A percentile compares a stretch with the other conserved stretches of the same genome.
phyloP scores from a whole-genome alignment of 306 rosid species.

The Begonia peltatifolia region DNA sequence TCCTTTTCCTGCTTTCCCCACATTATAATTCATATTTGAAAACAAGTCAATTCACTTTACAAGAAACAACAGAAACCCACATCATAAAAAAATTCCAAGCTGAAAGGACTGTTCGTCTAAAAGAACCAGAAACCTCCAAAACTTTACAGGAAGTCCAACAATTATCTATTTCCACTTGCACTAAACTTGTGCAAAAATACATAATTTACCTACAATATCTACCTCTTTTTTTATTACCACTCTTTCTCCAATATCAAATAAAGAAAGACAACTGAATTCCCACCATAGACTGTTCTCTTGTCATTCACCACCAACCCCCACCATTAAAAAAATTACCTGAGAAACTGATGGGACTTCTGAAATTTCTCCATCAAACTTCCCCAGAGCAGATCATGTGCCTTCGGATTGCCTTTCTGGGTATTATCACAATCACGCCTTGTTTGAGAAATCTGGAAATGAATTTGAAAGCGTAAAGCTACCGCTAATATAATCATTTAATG shows the following conservation, averaged over 20 bases:
- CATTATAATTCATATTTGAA: neutral
- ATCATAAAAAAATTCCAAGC: neutral
- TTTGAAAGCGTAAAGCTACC: constrained; percentile 10
- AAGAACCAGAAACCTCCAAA: neutral
- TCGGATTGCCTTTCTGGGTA: constrained; percentile 15
- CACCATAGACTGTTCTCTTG: constrained; percentile 31
- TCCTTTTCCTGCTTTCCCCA: constrained; percentile 7
- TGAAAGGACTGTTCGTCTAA: no score
- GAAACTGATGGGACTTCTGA: constrained; percentile 29
- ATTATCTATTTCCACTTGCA: neutral
- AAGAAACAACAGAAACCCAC: neutral
- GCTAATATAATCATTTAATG: constrained; percentile 5
- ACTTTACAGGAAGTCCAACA: neutral
- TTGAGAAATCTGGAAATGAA: constrained; percentile 20
- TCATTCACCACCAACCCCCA: constrained; percentile 51
- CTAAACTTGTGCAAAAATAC: neutral
- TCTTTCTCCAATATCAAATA: constrained; percentile 34
- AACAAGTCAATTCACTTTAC: neutral
- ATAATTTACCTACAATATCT: constrained; percentile 2
- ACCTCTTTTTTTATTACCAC: constrained; percentile 36
- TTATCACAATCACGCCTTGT: constrained; percentile 19
- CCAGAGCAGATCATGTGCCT: constrained; percentile 24
- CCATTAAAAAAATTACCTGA: constrained; percentile 27
- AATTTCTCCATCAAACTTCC: constrained; percentile 23
- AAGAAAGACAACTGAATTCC: constrained; percentile 16